Evolutionary conservation across 2,329 filamentous ascomycete species (phyloP), one percentile per base, ranked within the genome.

Genomic region (Bipolaris zeicola): DNA sequence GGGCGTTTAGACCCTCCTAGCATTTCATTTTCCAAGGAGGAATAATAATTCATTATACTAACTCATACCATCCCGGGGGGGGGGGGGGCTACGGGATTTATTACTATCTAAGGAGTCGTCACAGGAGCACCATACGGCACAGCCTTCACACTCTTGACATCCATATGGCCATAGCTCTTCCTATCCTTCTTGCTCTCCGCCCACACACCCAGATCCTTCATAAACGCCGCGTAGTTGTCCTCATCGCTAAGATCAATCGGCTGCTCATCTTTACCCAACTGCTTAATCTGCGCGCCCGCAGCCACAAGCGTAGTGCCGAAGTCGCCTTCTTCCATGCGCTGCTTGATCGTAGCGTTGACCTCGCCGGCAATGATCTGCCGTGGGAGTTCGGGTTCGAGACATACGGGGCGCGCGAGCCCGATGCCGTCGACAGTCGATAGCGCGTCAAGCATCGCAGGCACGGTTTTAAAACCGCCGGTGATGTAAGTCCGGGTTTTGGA

Each of bases 401-500:
- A 79, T 0, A 82, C 66, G 0, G 85, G 79, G 7, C 85, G 79
- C 0, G 77, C 87, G 18, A 89, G 74, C 0, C 86, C 86, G 7
- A 89, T 77, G 18, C 86, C 86, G 62, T 89, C 81, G 3, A 88
- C 82, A 0, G 79, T 79, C 2, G 82, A 64, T 2, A 88, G 76
- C 0, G 84, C 85, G n/a, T 78, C 73, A 13, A 83, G 81, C 85
- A 89, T 87, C 2, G 81, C 86, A 18, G 73, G 76, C 0, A 78
- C 80, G 1, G 82, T 82, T 52, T 82, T 79, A 58, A 88, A 75
- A 0, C 85, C 86, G 24, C 85, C 86, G 0, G 84, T 87, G 37
- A 88, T 76, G 61, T 85, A 88, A 0, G 77, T 79, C 66, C 81
- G 84, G 0, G 85, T 88, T 69, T 83, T 81, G 55, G 83, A 86